Evolutionary conservation across 352 stramenopile species (phyloP), one percentile per base, ranked within the genome.

Genomic region (Thalassiosira livingstoniorum): DNA sequence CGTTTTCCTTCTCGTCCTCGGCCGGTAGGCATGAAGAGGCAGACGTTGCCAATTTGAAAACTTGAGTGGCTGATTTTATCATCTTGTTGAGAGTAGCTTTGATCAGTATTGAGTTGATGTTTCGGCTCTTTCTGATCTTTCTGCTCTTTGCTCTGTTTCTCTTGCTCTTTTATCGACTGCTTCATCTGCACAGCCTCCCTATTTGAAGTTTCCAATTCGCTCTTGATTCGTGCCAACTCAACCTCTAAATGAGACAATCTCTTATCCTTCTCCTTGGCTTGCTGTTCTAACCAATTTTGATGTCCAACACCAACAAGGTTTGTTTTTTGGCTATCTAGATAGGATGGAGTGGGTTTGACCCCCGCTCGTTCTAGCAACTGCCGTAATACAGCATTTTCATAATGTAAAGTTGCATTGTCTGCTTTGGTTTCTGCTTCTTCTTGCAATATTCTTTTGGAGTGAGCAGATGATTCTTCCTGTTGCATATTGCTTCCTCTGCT

Each of bases 51-150:
- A 80, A 94, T 78, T 21, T 80, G 34, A 79, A 94, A 92, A 63
- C 86, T 92, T 15, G 85, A 87, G 63, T 94, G 89, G 60, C 87
- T 92, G 68, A 94, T 94, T 73, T 92, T 94, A 68, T 94, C 87
- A 65, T 51, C 83, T 34, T 68, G 18, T 60, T n/a, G n/a, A n/a
- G n/a, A n/a, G n/a, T n/a, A n/a, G n/a, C n/a, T n/a, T n/a, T n/a
- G n/a, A n/a, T n/a, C n/a, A n/a, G n/a, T n/a, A n/a, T n/a, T n/a
- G n/a, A n/a, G n/a, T n/a, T 77, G 42, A 27, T 71, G 29, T 57
- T 75, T 61, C 39, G 32, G 37, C 31, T 76, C n/a, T 13, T 51
- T 0, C 23, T 81, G 47, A 2, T 62, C 1, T 32, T 13, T 15
- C 15, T 2, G 15, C 1, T 3, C n/a, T 27, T 51, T 23, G 21